phyloP scores from a whole-genome alignment of 495 filamentous ascomycete genomes.

The Oidiodendron maius region DNA sequence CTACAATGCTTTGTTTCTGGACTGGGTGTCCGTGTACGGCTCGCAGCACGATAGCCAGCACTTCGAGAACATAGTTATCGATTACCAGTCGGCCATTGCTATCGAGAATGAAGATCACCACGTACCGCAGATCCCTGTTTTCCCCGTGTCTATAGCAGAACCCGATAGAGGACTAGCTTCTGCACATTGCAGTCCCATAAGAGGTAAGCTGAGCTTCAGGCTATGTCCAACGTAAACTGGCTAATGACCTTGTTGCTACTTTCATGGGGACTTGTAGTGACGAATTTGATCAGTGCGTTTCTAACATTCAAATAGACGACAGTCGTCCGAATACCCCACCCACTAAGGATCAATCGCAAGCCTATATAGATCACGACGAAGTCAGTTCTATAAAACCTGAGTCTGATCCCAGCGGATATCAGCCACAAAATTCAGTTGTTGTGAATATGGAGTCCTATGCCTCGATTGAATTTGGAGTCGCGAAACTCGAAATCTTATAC shows the following conservation, averaged over 20 bases:
- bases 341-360: neutral
- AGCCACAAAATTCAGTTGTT: constrained; percentile 5
- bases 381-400: neutral
- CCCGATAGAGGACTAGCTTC: constrained; percentile 1
- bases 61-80: constrained; percentile 10
- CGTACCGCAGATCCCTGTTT: neutral
- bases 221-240: too few species aligned
- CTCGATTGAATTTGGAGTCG: constrained; percentile 11
- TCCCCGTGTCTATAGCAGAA: neutral
- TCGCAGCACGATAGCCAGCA: constrained; percentile 8
- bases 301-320: constrained; percentile 1
- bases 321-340: neutral
- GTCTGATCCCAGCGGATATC: neutral
- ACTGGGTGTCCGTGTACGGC: constrained; percentile 7
- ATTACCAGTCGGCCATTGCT: constrained; percentile 10
- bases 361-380: neutral
- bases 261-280: neutral
- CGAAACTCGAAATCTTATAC: constrained; percentile 10
- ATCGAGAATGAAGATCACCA: constrained; percentile 1
- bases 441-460: constrained; percentile 2
- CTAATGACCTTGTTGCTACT: too few species aligned
- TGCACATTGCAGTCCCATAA: neutral
- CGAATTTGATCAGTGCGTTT: neutral
- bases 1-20: constrained; percentile 11
- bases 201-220: neutral